Evolutionary conservation across 2,329 filamentous ascomycete species (phyloP).

Genomic region (Ceratocystiopsis minuta): DNA sequence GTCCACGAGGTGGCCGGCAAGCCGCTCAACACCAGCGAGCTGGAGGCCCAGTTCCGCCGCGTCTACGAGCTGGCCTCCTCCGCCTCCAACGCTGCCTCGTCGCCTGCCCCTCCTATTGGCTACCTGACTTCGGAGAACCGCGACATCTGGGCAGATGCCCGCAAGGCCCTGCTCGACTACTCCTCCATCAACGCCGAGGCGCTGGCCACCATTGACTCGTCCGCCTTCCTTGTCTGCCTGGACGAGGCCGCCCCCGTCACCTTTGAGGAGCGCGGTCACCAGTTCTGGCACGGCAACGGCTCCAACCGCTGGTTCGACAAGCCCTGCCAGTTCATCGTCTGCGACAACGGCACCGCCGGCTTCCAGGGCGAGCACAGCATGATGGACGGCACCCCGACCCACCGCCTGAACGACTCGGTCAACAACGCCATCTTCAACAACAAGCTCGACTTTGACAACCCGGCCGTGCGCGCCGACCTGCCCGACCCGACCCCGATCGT

Average conservation of each 20-base stretch:
- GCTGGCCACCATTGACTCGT: slow-evolving; percentile 67
- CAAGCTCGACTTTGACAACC: slow-evolving; percentile 76
- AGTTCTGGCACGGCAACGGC: slow-evolving; percentile 97
- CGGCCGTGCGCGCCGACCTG: slow-evolving; percentile 61
- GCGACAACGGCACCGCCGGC: slow-evolving; percentile 91
- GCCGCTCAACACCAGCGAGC: slow-evolving; percentile 73
- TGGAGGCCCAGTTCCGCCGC: slow-evolving; percentile 74
- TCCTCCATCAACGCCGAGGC: slow-evolving; percentile 61
- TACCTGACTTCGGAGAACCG: slow-evolving; percentile 81
- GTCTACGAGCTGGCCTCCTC: slow-evolving; percentile 55
- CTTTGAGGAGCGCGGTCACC: slow-evolving; percentile 81
- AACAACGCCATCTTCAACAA: slow-evolving; percentile 86
- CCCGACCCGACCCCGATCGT: slow-evolving; percentile 61
- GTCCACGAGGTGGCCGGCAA: slow-evolving; percentile 62
- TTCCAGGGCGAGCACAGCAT: slow-evolving; percentile 99
- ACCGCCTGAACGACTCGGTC: slow-evolving; percentile 88
- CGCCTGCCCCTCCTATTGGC: slow-evolving; percentile 54
- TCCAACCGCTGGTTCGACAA: slow-evolving; percentile 97
- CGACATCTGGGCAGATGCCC: slow-evolving; percentile 78
- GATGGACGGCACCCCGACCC: slow-evolving; percentile 98
- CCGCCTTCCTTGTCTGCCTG: slow-evolving; percentile 81
- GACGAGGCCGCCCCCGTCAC: slow-evolving; percentile 86
- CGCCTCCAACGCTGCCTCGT: slow-evolving; percentile 21
- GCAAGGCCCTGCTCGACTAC: slow-evolving; percentile 56
- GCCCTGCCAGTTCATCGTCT: slow-evolving; percentile 92